phyloP scores from a whole-genome alignment of 2,329 filamentous ascomycete genomes.

The Pestalotiopsis sp. region DNA sequence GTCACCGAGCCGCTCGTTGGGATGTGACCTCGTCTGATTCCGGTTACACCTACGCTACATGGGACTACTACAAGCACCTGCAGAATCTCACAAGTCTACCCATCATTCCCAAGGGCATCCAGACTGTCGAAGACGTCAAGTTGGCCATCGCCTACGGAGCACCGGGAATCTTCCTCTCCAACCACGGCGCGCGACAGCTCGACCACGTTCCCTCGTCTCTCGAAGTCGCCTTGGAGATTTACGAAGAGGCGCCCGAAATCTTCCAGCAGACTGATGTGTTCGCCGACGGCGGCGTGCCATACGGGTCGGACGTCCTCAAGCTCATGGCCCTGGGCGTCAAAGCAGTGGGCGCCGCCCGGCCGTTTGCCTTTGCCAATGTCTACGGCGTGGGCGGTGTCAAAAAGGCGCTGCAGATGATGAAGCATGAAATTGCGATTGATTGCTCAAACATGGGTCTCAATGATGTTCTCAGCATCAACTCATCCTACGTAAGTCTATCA shows the following conservation, averaged over 20 bases:
- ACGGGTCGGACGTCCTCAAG: conserved; percentile 35
- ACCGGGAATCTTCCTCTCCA: conserved; percentile 35
- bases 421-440: conserved; percentile 41
- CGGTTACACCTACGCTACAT: conserved; percentile 14
- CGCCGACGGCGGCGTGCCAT: conserved; percentile 36
- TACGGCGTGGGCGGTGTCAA: conserved; percentile 47
- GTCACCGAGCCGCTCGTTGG: conserved; percentile 16
- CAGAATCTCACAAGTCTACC: conserved; percentile 26
- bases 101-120: conserved; percentile 35
- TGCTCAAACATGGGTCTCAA: conserved; percentile 31
- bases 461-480: conserved; percentile 27
- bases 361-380: conserved; percentile 51
- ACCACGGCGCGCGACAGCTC: conserved; percentile 38
- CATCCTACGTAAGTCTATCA: conserved; percentile 17
- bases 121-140: conserved; percentile 34
- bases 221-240: conserved; percentile 33
- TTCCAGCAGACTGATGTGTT: conserved; percentile 34
- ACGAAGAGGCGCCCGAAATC: conserved; percentile 28
- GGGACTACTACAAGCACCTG: conserved; percentile 30
- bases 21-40: conserved; percentile 10
- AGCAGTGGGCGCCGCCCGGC: conserved; percentile 43
- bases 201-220: conserved; percentile 31
- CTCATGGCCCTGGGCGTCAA: conserved; percentile 35
- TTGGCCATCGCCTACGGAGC: conserved; percentile 27
- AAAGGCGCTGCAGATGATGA: conserved; percentile 44